phyloP scores from a whole-genome alignment of 148 eudicot genomes.

The Arbutus unedo region DNA sequence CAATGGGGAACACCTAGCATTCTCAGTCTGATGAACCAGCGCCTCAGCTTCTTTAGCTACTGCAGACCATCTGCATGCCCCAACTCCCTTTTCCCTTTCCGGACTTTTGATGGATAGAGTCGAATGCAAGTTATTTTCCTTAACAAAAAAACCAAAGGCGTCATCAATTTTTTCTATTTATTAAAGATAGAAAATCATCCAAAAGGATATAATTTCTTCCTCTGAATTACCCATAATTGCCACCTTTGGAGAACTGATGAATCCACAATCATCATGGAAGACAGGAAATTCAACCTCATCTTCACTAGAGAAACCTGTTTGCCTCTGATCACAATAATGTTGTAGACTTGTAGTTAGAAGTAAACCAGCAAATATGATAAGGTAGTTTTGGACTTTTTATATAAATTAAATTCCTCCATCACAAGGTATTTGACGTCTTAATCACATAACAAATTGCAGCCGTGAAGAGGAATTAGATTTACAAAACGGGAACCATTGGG shows the following conservation, averaged over 20 bases:
- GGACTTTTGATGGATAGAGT: neutral
- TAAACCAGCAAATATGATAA: neutral
- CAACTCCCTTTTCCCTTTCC: conserved; percentile 15
- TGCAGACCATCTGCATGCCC: conserved; percentile 30
- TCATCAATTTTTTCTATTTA: neutral
- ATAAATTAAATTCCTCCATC: conserved; percentile 1
- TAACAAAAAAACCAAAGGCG: neutral
- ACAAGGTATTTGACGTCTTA: neutral
- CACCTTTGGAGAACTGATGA: conserved; percentile 20
- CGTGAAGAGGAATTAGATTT: neutral
- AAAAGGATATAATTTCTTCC: conserved; percentile 28
- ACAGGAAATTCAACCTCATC: conserved; percentile 75
- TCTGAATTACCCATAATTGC: conserved; percentile 27
- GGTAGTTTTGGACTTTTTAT: neutral
- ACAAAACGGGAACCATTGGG: neutral
- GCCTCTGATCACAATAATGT: conserved; percentile 33
- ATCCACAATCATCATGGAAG: conserved; percentile 32
- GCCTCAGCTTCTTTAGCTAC: conserved; percentile 34
- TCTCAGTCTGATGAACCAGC: conserved; percentile 26
- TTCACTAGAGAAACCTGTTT: conserved; percentile 41
- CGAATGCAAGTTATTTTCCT: conserved; percentile 10
- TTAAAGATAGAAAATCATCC: neutral
- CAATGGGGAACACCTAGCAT: conserved; percentile 24
- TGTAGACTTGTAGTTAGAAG: neutral
- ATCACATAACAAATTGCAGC: neutral